Base-by-base conservation (phyloP, 2,329 filamentous ascomycete genomes). In the Epichloe gansuensis region DNA sequence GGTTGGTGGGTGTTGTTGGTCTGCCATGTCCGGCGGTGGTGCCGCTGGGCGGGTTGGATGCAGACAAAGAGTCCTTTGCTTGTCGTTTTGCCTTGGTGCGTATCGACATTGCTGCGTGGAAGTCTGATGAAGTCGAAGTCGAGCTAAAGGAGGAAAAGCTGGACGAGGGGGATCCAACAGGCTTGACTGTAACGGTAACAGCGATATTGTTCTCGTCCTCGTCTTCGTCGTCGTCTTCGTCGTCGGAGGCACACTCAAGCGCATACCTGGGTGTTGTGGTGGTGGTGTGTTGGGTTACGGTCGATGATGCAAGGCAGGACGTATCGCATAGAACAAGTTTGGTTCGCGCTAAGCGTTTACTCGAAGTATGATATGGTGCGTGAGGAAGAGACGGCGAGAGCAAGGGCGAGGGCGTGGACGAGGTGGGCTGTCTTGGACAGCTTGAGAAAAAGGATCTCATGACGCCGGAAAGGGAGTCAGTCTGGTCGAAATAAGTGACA, bases 1-100 rank as follows among this genome's bases (percentile, higher is more conserved):
- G 77, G 55, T 71, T 74, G 21, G 75, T 74, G 23, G 74, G 60
- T 35, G 64, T 66, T 34, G 61, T 60, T 45, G 66, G 60, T 42
- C 61, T 59, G 21, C 56, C 60, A 47, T 62, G 53, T 53, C 57
- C 59, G 56, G 63, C 58, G 55, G 64, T 55, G 58, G 64, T 47
- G 57, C 59, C 53, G 54, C 59, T 48, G 55, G 62, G 50, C 54
- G 64, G 53, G 51, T 60, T 61, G 31, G 63, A 60, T 54, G 61
- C 58, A 49, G 63, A 56, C 39, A 63, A 56, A 50, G 40, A 49
- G 42, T 41, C 47, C 25, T n/a, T 40, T 46, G 58, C 58, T 51
- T 66, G 61, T 55, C 60, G 59, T 54, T 62, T 58, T 31, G 62
- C 59, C 55, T 64, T 68, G 48, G 39, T 53, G 25, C 64, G 66